Conservation (phyloP, 176 grass and related monocot species). For the Sorghum bicolor region DNA sequence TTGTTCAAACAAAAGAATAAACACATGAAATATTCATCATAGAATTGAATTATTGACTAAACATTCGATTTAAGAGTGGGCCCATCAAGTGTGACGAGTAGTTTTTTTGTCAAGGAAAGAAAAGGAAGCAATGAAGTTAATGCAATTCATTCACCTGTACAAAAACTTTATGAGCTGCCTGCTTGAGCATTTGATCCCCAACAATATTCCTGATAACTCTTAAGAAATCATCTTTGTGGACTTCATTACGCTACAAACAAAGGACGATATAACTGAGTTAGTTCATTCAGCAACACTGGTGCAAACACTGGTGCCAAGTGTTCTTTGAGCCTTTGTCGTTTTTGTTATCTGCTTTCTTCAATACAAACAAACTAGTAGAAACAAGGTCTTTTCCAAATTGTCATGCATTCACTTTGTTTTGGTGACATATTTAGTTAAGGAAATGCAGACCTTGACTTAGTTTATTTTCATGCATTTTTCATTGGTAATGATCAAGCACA, state of each 20-base stretch:
- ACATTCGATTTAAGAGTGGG: neutral
- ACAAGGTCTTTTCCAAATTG: neutral
- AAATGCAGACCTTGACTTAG: slow-evolving; percentile 5
- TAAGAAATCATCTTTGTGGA: slow-evolving; percentile 96
- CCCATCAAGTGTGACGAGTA: slow-evolving; percentile 15
- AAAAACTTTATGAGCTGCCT: slow-evolving; percentile 95
- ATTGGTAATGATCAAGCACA: neutral
- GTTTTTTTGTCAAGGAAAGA: neutral
- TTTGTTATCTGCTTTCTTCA: slow-evolving; percentile 5
- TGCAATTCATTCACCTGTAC: slow-evolving; percentile 60
- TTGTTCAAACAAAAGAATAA: slow-evolving; percentile 20
- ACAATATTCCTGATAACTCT: slow-evolving; percentile 94
- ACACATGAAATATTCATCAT: slow-evolving; percentile 17
- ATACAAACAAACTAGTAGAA: slow-evolving; percentile 3
- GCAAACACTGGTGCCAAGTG: neutral
- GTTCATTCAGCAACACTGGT: slow-evolving; percentile 5
- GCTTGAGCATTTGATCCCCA: slow-evolving; percentile 97
- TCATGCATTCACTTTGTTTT: neutral
- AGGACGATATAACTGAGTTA: slow-evolving; percentile 24
- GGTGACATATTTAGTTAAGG: neutral
- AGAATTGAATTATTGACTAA: slow-evolving; percentile 1
- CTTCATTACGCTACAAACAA: slow-evolving; percentile 81
- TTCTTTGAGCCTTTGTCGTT: neutral
- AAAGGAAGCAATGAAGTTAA: slow-evolving; percentile 13
- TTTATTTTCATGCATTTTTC: neutral